Base-by-base conservation (phyloP, 129 eudicot species). In the Tagetes patula region DNA sequence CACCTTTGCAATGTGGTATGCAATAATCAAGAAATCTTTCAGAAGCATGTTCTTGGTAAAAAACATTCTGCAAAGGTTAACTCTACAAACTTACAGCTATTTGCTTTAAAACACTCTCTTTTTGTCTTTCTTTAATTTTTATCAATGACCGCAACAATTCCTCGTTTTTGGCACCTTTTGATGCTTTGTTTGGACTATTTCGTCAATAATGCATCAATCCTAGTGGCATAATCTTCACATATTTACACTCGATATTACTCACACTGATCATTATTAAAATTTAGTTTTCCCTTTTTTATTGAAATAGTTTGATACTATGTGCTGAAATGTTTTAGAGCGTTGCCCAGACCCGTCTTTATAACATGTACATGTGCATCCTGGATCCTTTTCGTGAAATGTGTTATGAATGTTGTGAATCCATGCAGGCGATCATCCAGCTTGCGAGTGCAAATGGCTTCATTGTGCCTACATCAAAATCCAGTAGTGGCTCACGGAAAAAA, bases 11-110 rank as follows among this genome's bases (percentile, higher is more conserved):
- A 82, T 6, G 86, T 82, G 47, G 71, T 69, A 3, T 79, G 89
- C 83, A 67, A 61, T 75, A 76, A 55, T 69, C 79, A 85, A 75
- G 76, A 65, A 20, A 77, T 45, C 5, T 82, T 61, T 72, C 69
- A 20, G 37, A 56, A 3, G 7, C 89, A 85, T 41, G 64, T 82
- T 71, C 76, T 59, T 67, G 84, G 89, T 41, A 85, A 75, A 76
- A 82, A 82, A 73, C 89, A 82, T 79, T 73, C 78, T 45, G 60
- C 80, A 12, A 76, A 81, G 84, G 84, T 81, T 70, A 64, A 37
- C 3, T 33, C 6, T 7, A 55, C 2, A 60, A 60, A 60, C 41
- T 59, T 59, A 9, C 50, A 11, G 42, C 36, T 27, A 60, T 60
- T 34, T 60, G 27, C 66, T 34, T 60, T 60, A 36, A 4, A 11